Percentiles rank a stretch among this genome's conserved stretches.
phyloP scores from a whole-genome alignment of 495 filamentous ascomycete species.

The Hypoxylon cercidicola region DNA sequence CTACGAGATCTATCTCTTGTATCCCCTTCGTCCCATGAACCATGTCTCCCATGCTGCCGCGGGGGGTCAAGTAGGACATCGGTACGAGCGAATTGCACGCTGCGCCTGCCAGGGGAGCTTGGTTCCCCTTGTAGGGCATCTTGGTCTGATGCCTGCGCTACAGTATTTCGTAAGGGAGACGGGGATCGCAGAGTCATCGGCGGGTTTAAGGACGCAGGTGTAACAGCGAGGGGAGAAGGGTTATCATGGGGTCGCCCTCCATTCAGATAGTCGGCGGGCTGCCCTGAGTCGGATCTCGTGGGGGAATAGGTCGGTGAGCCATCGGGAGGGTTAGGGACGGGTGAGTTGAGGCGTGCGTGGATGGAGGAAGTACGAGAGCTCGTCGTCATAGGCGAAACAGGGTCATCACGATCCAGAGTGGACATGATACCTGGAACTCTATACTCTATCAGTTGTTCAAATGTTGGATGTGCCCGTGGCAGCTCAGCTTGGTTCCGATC shows the following conservation, averaged over 20 bases:
- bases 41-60: conserved; percentile 60
- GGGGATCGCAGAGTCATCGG: conserved; percentile 29
- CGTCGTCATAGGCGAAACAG: conserved; percentile 44
- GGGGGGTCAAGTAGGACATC: conserved; percentile 57
- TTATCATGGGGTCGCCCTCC: conserved; percentile 51
- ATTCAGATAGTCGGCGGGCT: conserved; percentile 58
- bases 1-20: conserved; percentile 63
- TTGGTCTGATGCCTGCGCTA: conserved; percentile 24
- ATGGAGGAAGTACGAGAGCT: conserved; percentile 34
- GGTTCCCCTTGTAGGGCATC: conserved; percentile 26
- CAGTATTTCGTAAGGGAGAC: conserved; percentile 26
- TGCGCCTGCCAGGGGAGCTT: conserved; percentile 59
- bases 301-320: conserved; percentile 20
- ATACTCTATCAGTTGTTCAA: background rate
- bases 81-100: conserved; percentile 72
- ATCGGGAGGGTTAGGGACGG: conserved; percentile 18
- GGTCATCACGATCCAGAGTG: conserved; percentile 44
- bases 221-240: conserved; percentile 34
- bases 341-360: conserved; percentile 26
- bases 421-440: conserved; percentile 38
- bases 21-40: conserved; percentile 69
- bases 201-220: conserved; percentile 20
- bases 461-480: conserved; percentile 16
- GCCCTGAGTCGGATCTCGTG: conserved; percentile 34
- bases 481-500: conserved; percentile 12